phyloP scores from a whole-genome alignment of 805 yeast genomes.

The Lipomyces oligophaga region DNA sequence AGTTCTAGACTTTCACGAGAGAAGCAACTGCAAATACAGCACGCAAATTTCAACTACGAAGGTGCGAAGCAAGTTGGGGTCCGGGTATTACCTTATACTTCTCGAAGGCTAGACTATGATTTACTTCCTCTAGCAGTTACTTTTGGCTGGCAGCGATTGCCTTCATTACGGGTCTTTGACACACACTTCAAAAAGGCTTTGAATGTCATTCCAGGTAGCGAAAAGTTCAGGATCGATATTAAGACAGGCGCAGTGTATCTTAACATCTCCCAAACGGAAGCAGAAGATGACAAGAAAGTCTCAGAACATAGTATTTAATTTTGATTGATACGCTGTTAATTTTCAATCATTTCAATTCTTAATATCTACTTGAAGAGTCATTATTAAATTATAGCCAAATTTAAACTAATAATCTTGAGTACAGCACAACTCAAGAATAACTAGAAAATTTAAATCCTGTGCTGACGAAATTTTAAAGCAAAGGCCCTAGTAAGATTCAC shows the following conservation, averaged over 20 bases:
- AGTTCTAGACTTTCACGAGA: background rate
- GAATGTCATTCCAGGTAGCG: conserved; percentile 47
- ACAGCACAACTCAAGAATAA: too few species aligned
- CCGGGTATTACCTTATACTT: conserved; percentile 61
- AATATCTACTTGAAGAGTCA: too few species aligned
- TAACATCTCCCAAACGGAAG: conserved; percentile 13
- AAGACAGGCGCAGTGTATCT: conserved; percentile 25
- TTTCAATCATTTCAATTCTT: too few species aligned
- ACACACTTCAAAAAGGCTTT: conserved; percentile 62
- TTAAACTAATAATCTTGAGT: too few species aligned
- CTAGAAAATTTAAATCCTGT: too few species aligned
- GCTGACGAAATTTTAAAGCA: background rate
- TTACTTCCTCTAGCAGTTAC: conserved; percentile 34
- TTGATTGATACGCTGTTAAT: too few species aligned
- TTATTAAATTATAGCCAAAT: too few species aligned
- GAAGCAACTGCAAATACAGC: conserved; percentile 3
- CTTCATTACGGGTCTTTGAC: conserved; percentile 63
- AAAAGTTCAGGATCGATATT: conserved; percentile 29
- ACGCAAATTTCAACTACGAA: conserved; percentile 39
- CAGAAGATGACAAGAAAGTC: background rate
- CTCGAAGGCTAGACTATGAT: conserved; percentile 38
- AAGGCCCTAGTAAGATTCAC: conserved; percentile 41
- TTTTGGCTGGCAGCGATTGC: conserved; percentile 43
- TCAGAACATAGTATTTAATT: background rate
- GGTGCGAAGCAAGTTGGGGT: conserved; percentile 38